Conservation (phyloP, 768 basidiomycete species). For the Amanita muscaria region DNA sequence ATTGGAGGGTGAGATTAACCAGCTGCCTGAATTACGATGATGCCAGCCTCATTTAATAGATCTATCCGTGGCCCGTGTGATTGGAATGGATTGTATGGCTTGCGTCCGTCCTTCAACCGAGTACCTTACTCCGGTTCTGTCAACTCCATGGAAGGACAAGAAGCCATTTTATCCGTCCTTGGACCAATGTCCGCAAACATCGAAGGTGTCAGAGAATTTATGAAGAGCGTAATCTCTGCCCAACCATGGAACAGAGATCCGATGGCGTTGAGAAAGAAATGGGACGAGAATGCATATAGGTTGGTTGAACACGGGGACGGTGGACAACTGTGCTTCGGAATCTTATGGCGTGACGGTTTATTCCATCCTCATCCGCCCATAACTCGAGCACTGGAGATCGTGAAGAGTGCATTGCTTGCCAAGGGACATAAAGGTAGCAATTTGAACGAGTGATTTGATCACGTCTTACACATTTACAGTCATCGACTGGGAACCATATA, state of each 20-base stretch:
- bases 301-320: constrained; percentile 44
- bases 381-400: constrained; percentile 44
- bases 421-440: constrained; percentile 56
- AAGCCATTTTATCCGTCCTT: constrained; percentile 61
- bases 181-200: constrained; percentile 61
- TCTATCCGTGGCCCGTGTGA: constrained; percentile 68
- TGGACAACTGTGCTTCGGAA: constrained; percentile 4
- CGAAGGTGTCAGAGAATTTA: constrained; percentile 55
- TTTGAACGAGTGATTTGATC: not conserved
- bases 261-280: constrained; percentile 43
- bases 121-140: constrained; percentile 59
- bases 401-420: constrained; percentile 44
- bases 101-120: constrained; percentile 62
- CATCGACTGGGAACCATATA: too few species aligned
- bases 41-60: constrained; percentile 23
- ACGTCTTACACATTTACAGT: too few species aligned
- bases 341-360: constrained; percentile 6
- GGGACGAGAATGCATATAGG: constrained; percentile 51
- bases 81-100: constrained; percentile 61
- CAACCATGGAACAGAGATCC: constrained; percentile 67
- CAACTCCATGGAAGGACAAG: constrained; percentile 64
- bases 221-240: constrained; percentile 48
- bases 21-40: not conserved
- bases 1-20: constrained; percentile 52
- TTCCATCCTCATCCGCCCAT: constrained; percentile 40